Evolutionary conservation across 2,329 filamentous ascomycete species (phyloP), one percentile per base, ranked within the genome.

Genomic region (Pseudogymnoascus sp.): DNA sequence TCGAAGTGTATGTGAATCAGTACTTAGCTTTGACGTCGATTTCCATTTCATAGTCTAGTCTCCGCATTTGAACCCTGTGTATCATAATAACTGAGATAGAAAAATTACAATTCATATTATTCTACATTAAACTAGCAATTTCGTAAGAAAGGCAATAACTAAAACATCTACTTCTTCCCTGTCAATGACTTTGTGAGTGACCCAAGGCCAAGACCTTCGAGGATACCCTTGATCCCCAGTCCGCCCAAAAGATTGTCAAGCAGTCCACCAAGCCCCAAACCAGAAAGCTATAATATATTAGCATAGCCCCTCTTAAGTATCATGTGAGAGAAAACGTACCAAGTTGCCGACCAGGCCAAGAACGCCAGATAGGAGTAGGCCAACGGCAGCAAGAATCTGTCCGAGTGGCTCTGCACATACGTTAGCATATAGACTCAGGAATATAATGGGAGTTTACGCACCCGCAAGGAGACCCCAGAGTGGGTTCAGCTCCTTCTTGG

Each of bases 401-500:
- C 92, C 90, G 21, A 96, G 79, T 9, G 92, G 92, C 80, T 96
- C 90, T 36, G 85, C 85, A 67, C 15, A 55, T 7, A 7, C 9
- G 31, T 48, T 64, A 33, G 31, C 5, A 64, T 9, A 10, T 60
- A 12, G 13, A 18, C 18, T 36, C 1, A 13, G 7, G 5, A 21
- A 21, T 25, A n/a, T 8, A 21, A 18, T 18, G 18, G 18, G 18
- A 18, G 18, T 37, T 6, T n/a, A 62, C 31, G 8, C 15, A 62
- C 64, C 13, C 21, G 71, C 68, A 12, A 94, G 79, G 58, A 96
- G 79, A 31, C 80, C 85, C 91, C 92, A 96, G 31, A 97, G 84
- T 9, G 92, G 92, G 78, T 93, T 96, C 64, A 96, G 82, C 79
- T 93, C 87, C 82, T 96, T 93, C 87, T 96, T 95, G 45, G 91